Evolutionary conservation across 140 eudicot genomes (phyloP).

Genomic region (Anethum foeniculum): DNA sequence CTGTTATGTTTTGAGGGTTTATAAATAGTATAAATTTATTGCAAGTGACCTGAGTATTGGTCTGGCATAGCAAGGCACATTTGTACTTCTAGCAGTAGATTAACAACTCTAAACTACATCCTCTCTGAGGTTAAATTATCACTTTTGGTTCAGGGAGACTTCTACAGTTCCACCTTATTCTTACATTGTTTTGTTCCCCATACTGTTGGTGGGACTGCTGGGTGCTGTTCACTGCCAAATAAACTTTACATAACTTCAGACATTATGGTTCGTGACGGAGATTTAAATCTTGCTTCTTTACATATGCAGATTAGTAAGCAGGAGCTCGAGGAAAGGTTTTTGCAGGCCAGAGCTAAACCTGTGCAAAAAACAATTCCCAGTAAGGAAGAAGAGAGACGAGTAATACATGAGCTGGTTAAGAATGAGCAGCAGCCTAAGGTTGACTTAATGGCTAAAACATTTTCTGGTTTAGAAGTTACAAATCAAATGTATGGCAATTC

Average conservation of each 20-base stretch:
- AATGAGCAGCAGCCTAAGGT: constrained; percentile 21
- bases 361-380: constrained; percentile 39
- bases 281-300: background rate
- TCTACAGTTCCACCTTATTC: background rate
- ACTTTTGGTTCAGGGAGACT: background rate
- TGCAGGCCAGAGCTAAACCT: constrained; percentile 29
- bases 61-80: background rate
- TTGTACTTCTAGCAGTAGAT: background rate
- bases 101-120: background rate
- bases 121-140: background rate
- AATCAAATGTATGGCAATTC: constrained; percentile 18
- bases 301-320: constrained; percentile 46
- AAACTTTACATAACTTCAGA: background rate
- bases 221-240: background rate
- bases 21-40: background rate
- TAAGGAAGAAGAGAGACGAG: constrained; percentile 25
- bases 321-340: constrained; percentile 32
- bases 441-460: constrained; percentile 14
- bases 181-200: background rate
- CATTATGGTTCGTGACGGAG: background rate
- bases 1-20: background rate
- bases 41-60: background rate
- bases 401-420: constrained; percentile 22
- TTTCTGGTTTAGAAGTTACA: constrained; percentile 22
- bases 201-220: background rate